A percentile compares a stretch with the other conserved stretches of the same genome.
Evolutionary conservation across 352 stramenopile genomes (phyloP).

Genomic region (Pilasporangium apinafurcum): DNA sequence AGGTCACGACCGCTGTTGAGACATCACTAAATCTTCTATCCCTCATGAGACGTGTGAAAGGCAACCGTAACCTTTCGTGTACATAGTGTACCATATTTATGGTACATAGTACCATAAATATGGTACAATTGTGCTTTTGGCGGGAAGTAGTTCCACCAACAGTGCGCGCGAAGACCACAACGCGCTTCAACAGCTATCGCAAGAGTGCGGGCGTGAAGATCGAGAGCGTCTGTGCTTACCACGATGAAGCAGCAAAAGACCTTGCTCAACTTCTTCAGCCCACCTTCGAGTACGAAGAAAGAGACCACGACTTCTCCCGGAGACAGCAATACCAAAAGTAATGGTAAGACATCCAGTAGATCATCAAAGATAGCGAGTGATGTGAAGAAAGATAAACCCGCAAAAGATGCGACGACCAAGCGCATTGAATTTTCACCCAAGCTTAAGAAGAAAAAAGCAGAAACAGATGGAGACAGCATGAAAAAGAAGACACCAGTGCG

Average conservation of each 20-base stretch:
- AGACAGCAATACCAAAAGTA: constrained; percentile 2
- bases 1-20: no score
- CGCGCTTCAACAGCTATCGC: background rate
- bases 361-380: constrained; percentile 5
- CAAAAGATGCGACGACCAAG: constrained; percentile 28
- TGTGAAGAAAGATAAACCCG: constrained; percentile 3
- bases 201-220: background rate
- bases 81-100: background rate
- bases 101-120: background rate
- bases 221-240: background rate
- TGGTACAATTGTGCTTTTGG: background rate
- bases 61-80: background rate
- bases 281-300: constrained; percentile 36
- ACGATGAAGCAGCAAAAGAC: constrained; percentile 69
- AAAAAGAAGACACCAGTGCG: constrained; percentile 10
- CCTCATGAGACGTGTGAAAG: no score
- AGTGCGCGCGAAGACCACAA: no score
- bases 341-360: constrained; percentile 10
- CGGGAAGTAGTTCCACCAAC: no score
- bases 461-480: constrained; percentile 1
- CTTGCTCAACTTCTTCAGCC: constrained; percentile 83
- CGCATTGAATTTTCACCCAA: constrained; percentile 76
- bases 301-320: constrained; percentile 8
- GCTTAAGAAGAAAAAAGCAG: constrained; percentile 4
- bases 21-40: no score